Evolutionary conservation across 192 early-diverging fungal species (phyloP), one percentile per base, ranked within the genome.

Genomic region (Oehlia diaphana): DNA sequence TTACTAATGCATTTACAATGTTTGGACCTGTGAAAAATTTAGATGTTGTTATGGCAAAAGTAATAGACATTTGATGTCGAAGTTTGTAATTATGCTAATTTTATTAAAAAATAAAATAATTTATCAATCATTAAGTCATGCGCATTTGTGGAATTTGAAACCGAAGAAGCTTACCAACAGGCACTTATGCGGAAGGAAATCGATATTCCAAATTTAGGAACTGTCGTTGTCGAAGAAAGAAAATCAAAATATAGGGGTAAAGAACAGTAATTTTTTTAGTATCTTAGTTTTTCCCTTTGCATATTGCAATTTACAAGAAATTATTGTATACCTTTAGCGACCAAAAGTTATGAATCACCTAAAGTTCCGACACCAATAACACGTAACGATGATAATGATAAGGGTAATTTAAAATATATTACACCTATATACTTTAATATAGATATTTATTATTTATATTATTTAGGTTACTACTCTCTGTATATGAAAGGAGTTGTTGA

Each of bases 131-230:
- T 39, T 84, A 92, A 90, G 84, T 87, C 87, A 79, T 84, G 80
- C 35, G 92, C 90, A 4, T 92, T 93, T 80, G 90, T 94, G 42
- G 93, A 95, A 80, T 96, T 95, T 82, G 81, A 83, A 33, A 85
- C 89, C 16, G 81, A 82, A 35, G 92, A 88, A 33, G 84, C 85
- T 35, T 92, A 92, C n/a, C 87, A 87, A 49, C 82, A 83, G 3
- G 91, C 93, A 10, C 90, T 96, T 72, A 88, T 88, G 66, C 84
- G 92, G 68, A 79, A 74, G 8, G 82, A 87, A 49, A 82, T 80
- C 13, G 79, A 82, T 49, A 82, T 85, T 74, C 68, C 68, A 9
- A 87, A 88, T 21, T 78, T 81, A 2, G 81, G 82, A 67, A 82
- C 35, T 58, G 84, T 92, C 7, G 63, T 71, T 47, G 83, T 87